Evolutionary conservation across 768 basidiomycete species (phyloP).

Genomic region (Phaffia tasmanica): DNA sequence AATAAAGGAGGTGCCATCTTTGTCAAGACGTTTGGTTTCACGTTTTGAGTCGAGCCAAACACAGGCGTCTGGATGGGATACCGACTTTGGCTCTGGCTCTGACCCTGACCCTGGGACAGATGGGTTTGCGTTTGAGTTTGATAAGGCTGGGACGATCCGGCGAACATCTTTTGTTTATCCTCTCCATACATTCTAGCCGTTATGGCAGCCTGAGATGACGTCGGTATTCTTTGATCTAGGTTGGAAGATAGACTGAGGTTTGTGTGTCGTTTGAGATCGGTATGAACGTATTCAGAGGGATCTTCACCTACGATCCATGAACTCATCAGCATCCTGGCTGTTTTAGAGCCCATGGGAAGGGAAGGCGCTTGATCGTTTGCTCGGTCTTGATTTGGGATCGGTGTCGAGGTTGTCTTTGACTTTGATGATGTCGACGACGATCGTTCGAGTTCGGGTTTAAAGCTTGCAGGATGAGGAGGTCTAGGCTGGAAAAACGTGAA

Average conservation of each 20-base stretch:
- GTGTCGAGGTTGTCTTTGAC: background rate
- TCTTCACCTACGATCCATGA: slow-evolving; percentile 24
- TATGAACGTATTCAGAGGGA: slow-evolving; percentile 16
- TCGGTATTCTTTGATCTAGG: background rate
- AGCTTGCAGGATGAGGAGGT: background rate
- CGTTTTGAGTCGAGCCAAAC: too few relatives aligned
- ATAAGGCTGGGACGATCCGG: background rate
- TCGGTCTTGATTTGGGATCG: too few relatives aligned
- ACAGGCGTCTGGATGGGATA: too few relatives aligned
- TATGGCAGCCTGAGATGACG: background rate
- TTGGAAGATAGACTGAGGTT: too few relatives aligned
- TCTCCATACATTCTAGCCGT: background rate
- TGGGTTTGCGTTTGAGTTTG: background rate
- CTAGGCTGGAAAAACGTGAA: slow-evolving; percentile 13
- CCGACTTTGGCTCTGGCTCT: background rate
- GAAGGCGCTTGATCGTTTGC: too few relatives aligned
- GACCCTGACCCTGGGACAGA: slow-evolving; percentile 4
- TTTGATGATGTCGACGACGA: too few relatives aligned
- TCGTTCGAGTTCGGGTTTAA: background rate
- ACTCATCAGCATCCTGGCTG: slow-evolving; percentile 13
- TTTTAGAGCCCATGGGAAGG: background rate
- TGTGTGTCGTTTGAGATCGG: background rate
- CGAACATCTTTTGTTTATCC: background rate
- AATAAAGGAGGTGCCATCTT: background rate
- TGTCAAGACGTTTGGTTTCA: background rate